Base-by-base conservation (phyloP, 2,329 filamentous ascomycete genomes). In the Exophiala aquamarina region DNA sequence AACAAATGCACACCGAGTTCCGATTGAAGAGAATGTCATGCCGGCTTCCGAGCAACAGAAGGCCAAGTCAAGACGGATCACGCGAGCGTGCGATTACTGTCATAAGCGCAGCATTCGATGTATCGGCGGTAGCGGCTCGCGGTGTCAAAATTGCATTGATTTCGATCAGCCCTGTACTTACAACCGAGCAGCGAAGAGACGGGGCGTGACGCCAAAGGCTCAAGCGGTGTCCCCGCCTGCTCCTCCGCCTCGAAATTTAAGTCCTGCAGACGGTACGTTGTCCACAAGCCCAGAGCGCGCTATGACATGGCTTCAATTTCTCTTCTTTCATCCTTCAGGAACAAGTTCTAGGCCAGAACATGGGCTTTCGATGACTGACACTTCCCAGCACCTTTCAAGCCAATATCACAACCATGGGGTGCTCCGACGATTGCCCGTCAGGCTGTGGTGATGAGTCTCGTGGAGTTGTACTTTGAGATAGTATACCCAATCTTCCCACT, bases 401-500 rank as follows among this genome's bases (percentile, higher is more conserved):
- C 44, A 23, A 34, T 42, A 34, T 34, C 42, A 26, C 40, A 48
- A 40, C 28, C 66, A 34, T 73, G 70, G 70, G 66, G 63, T 26
- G 67, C 68, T 4, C 72, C 71, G 49, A 64, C 64, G 8, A 59
- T 70, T 26, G 65, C 66, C n/a, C 66, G 63, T 55, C 61, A 68
- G 40, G 57, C 54, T 20, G 63, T 63, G 32, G 70, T 77, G 33
- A 61, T 66, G 41, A 64, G 69, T 57, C 61, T 76, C n/a, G 64
- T 75, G 18, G 67, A 74, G 13, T 64, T 78, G 13, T 78, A 77
- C 63, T 74, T 76, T 59, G 72, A 77, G 47, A 68, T 75, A 34
- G 70, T 77, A n/a, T 78, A 78, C 59, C 75, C 75, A 2, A 71
- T 78, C 57, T 74, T 77, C 49, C 75, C 76, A 3, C 62, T 78